Base-by-base conservation (phyloP, 2,329 filamentous ascomycete species). In the Epichloe brachyelytri region DNA sequence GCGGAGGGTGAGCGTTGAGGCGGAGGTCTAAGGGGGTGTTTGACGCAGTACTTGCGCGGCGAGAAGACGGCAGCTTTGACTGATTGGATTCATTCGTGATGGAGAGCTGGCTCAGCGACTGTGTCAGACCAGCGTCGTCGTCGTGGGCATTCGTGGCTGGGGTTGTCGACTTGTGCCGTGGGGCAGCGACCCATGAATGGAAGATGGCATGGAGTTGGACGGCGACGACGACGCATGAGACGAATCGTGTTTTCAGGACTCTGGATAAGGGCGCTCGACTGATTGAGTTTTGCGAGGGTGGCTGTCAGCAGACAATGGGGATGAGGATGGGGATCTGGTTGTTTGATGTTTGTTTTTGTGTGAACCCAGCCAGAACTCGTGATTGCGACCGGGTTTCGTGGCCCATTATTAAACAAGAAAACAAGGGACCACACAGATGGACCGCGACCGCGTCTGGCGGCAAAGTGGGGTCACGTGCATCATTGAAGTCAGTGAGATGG, bases 21-120 rank as follows among this genome's bases (percentile, higher is more conserved):
- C 17, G 64, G 59, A 20, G 66, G 67, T 50, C 67, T 65, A 53
- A 70, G 65, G 70, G 62, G 30, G 61, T 63, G n/a, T 64, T 59
- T 6, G 61, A 58, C 45, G 59, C 57, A 46, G 61, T 55, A 47
- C 62, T 60, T 22, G 33, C 30, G 26, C 20, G 49, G 7, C 49
- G 50, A 19, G 36, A 20, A 26, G 40, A 33, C 11, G n/a, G 19
- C 45, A 66, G 61, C 34, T 63, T 62, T 55, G 56, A 59, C 6
- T 49, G 47, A 49, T 54, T 51, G 36, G 62, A 55, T 15, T 66
- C 64, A 2, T 59, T 64, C 22, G 67, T 65, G 46, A 76, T 61
- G 17, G 71, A 71, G 17, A 77, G 70, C 50, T 71, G 69, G 53
- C 67, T 65, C 49, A 76, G 63, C 26, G 72, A 72, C 50, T 66